Base-by-base conservation (phyloP, 1,284 basidiomycete species). In the Cutaneotrichosporon cyanovorans region DNA sequence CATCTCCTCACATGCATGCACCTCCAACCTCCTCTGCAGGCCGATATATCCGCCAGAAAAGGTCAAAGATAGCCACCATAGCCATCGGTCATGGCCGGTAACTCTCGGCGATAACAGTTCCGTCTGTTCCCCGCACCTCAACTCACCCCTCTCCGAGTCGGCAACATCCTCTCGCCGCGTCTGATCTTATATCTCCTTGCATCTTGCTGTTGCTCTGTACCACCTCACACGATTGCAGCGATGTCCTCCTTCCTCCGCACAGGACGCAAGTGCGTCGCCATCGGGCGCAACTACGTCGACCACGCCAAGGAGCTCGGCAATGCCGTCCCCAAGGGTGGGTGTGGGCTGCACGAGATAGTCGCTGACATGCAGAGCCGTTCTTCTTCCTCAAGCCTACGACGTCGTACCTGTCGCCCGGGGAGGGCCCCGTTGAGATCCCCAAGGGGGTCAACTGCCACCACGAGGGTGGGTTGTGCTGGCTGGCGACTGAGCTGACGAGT, bases 371-470 rank as follows among this genome's bases (percentile, higher is more conserved):
- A 68, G 91, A 96, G 67, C 93, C 93, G 0, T 96, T 98, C 78
- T 95, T 97, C 79, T 98, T 97, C 77, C 75, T 97, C 34, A 98
- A 98, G 74, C 93, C 93, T 5, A 96, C 93, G 2, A 82, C 84
- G 4, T 88, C 85, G 62, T 97, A 92, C 67, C 63, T 96, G 21
- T 68, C 77, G n/a, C 80, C 80, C 6, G 84, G 84, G 0, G 69
- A 75, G 43, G 69, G 67, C 5, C 78, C 80, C 30, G 75, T 97
- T 21, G 87, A 96, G 75, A 85, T 97, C 41, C 93, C 93, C 3
- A 73, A 70, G 35, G 92, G 91, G 19, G 78, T 93, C 37, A 63
- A 83, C 6, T 84, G 84, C 22, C 93, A 97, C 66, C 84, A 95
- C 65, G 93, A 97, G 80, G 87, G 90, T 87, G 31, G 19, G 75